A percentile compares a stretch with the other conserved stretches of the same genome.
Evolutionary conservation across 2,329 filamentous ascomycete species (phyloP).

Genomic region (Fusarium xylarioides): DNA sequence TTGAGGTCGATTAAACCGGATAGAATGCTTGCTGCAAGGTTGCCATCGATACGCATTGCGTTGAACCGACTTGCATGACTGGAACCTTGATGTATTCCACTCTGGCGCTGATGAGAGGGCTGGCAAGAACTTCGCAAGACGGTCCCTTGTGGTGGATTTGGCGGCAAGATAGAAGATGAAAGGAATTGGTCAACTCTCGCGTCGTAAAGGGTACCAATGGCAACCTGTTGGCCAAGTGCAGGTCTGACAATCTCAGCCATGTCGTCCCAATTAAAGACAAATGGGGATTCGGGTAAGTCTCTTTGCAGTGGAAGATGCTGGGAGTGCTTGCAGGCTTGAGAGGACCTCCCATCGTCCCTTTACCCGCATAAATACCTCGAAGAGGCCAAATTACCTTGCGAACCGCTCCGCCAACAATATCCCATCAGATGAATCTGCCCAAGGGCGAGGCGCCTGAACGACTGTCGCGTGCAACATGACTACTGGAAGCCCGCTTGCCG

Average conservation of each 20-base stretch:
- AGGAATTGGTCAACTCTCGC: constrained; percentile 21
- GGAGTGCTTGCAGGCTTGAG: background rate
- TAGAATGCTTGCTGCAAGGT: constrained; percentile 22
- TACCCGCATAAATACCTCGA: background rate
- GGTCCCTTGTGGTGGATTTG: rapidly evolving
- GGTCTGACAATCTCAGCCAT: constrained; percentile 1
- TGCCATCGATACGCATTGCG: background rate
- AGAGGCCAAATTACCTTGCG: background rate
- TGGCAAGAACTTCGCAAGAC: background rate
- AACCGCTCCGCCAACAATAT: no score
- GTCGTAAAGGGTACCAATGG: constrained; percentile 30
- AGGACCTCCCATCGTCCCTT: background rate
- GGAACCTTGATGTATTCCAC: background rate
- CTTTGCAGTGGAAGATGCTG: no score
- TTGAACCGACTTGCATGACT: background rate
- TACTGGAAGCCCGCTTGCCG: background rate
- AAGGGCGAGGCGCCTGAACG: background rate
- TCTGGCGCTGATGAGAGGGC: background rate
- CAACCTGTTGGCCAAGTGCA: constrained; percentile 11
- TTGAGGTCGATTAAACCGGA: background rate
- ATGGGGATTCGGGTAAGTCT: no score
- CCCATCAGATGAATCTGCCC: background rate
- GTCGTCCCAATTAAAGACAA: background rate
- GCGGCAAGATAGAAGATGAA: background rate
- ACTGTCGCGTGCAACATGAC: background rate